Evolutionary conservation across 179 eudicot genomes (phyloP).

Genomic region (Spergularia azorica): DNA sequence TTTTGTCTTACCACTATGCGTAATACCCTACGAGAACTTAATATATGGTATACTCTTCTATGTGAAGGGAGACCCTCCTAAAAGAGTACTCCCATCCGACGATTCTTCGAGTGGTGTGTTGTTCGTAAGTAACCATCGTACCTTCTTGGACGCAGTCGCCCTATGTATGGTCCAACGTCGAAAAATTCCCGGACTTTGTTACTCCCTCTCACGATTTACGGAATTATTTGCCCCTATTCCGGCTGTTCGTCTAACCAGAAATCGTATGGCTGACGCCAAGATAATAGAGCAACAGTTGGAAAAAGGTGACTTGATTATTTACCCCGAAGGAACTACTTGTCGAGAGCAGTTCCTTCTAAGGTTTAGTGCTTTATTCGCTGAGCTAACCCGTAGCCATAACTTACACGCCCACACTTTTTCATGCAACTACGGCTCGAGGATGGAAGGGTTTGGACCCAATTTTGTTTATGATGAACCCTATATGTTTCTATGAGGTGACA

Average conservation of each 20-base stretch:
- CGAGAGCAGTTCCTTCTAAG: slow-evolving; percentile 72
- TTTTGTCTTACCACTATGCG: slow-evolving; percentile 42
- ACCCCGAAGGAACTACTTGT: slow-evolving; percentile 81
- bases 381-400: slow-evolving; percentile 81
- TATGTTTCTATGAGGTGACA: slow-evolving; percentile 63
- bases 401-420: slow-evolving; percentile 55
- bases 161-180: slow-evolving; percentile 53
- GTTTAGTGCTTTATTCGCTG: slow-evolving; percentile 71
- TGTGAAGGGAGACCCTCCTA: slow-evolving; percentile 3
- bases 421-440: slow-evolving; percentile 72
- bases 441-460: slow-evolving; percentile 71
- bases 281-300: slow-evolving; percentile 42
- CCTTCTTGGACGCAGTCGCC: slow-evolving; percentile 72
- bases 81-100: not conserved
- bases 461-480: slow-evolving; percentile 69
- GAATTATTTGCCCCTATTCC: slow-evolving; percentile 66
- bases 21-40: slow-evolving; percentile 26
- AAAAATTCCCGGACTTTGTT: slow-evolving; percentile 58
- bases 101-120: slow-evolving; percentile 51
- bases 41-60: not conserved
- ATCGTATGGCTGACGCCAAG: slow-evolving; percentile 53
- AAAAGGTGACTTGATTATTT: slow-evolving; percentile 58
- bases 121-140: slow-evolving; percentile 71
- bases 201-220: slow-evolving; percentile 58
- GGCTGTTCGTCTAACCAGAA: slow-evolving; percentile 57